A percentile compares a stretch with the other conserved stretches of the same genome.
Conservation (phyloP, 345 rosid species). For the Kernera saxatilis region DNA sequence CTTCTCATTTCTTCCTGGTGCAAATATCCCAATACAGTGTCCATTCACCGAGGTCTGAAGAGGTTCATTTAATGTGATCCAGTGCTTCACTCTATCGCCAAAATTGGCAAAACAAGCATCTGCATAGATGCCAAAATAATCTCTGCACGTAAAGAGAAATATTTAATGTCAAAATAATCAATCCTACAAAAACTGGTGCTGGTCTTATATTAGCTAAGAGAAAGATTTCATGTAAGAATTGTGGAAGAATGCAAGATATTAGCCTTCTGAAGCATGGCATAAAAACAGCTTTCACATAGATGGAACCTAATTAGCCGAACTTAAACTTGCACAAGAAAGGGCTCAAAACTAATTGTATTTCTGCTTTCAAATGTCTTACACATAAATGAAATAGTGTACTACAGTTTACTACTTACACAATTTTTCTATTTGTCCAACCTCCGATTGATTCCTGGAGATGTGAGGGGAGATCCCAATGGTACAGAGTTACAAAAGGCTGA, state of each 20-base stretch:
- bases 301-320: neutral
- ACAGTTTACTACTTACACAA: conserved; percentile 56
- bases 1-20: conserved; percentile 67
- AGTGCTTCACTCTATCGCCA: conserved; percentile 84
- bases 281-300: neutral
- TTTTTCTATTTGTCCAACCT: conserved; percentile 68
- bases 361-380: neutral
- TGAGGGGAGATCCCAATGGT: conserved; percentile 93
- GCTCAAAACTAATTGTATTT: neutral
- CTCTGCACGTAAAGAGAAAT: conserved; percentile 43
- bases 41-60: conserved; percentile 53
- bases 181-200: neutral
- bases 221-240: neutral
- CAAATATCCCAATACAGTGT: conserved; percentile 47
- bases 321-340: neutral
- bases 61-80: conserved; percentile 89
- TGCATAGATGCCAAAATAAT: conserved; percentile 63
- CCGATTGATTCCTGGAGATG: conserved; percentile 72
- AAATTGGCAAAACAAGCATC: conserved; percentile 70
- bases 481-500: conserved; percentile 63
- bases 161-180: conserved; percentile 2
- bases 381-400: neutral
- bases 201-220: neutral
- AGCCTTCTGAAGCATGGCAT: neutral
- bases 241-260: neutral